Base-by-base conservation (phyloP, 106 monocot genomes). In the Narthecium ossifragum region DNA sequence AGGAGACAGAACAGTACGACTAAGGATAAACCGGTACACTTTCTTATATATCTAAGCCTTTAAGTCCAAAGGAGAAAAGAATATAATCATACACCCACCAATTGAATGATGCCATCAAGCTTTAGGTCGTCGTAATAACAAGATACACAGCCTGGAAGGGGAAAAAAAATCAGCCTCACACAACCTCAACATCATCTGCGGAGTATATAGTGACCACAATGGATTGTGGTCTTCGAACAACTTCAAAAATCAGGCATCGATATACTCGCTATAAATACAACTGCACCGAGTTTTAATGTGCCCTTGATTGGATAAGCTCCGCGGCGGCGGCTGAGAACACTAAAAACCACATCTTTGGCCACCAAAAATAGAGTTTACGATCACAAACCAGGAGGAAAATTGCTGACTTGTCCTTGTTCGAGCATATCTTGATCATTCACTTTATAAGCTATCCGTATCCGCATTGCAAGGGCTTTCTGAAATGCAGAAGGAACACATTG, bases 381-480 rank as follows among this genome's bases (percentile, higher is more conserved):
- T 75, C 64, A 94, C 60, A 94, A 74, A 31, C 88, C 88, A 25
- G 66, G 14, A 63, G 93, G 93, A 46, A 94, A 94, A 70, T 85
- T 94, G 73, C 48, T 93, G 61, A 94, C 61, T 34, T 89, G 93
- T 53, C 93, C 93, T 78, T 89, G 89, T 55, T 94, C 93, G 69
- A 89, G 50, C 68, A 52, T 73, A 59, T 94, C 93, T 74, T 89
- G 63, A 48, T 80, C 71, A 37, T 94, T 83, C 53, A 85, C 80
- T 66, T 94, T 89, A 73, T 94, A 94, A 18, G 75, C 73, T 45
- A 94, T 67, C 57, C 93, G 49, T 59, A 94, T 62, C n/a, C 93
- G 73, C 93, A 94, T 94, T 12, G 93, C 93, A 62, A 94, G 80
- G 26, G 85, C 57, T 89, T 89, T 94, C 93, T 94, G 51, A 53